A percentile compares a stretch with the other conserved stretches of the same genome.
These are phyloP conservation scores for Tripidium arundinaceum DNA, from an alignment of 202 grass and related monocot genomes.

Conservation along the genomic window DNA sequence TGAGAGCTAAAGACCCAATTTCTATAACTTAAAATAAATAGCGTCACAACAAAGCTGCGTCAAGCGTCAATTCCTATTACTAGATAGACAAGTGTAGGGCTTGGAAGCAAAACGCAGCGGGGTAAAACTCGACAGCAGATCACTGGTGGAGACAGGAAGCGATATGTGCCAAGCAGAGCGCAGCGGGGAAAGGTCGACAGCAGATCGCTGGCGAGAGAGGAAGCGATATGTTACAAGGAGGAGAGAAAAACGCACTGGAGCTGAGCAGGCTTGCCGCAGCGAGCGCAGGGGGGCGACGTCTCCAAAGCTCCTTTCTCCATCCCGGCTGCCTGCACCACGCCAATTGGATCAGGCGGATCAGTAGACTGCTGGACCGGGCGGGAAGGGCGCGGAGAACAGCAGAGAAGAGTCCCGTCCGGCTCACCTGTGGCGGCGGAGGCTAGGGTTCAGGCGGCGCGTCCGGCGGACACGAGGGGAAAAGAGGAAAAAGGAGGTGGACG, in stretches of 20 bases:
- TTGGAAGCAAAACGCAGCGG: background rate
- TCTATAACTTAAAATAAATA: background rate
- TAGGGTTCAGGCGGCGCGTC: conserved; percentile 44
- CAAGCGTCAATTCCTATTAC: background rate
- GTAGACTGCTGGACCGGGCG: too few species aligned
- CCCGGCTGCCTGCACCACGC: too few species aligned
- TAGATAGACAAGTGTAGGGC: background rate
- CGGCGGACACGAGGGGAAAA: background rate
- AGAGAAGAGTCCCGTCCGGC: background rate
- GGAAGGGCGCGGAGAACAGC: conserved; percentile 36
- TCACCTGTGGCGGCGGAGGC: conserved; percentile 19
- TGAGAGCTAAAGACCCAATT: background rate
- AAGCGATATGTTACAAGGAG: background rate
- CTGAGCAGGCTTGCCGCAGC: conserved; percentile 81
- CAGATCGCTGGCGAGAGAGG: too few species aligned
- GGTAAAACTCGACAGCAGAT: background rate
- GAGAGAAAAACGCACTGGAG: conserved; percentile 52
- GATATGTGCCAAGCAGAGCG: too few species aligned
- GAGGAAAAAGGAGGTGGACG: background rate
- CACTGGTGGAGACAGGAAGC: background rate
- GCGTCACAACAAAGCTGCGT: background rate
- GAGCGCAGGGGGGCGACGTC: too few species aligned
- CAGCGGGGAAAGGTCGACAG: too few species aligned
- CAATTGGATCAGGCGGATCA: too few species aligned
- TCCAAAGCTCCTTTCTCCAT: too few species aligned